phyloP scores from a whole-genome alignment of 768 basidiomycete genomes.

The Pisolithus sp. region DNA sequence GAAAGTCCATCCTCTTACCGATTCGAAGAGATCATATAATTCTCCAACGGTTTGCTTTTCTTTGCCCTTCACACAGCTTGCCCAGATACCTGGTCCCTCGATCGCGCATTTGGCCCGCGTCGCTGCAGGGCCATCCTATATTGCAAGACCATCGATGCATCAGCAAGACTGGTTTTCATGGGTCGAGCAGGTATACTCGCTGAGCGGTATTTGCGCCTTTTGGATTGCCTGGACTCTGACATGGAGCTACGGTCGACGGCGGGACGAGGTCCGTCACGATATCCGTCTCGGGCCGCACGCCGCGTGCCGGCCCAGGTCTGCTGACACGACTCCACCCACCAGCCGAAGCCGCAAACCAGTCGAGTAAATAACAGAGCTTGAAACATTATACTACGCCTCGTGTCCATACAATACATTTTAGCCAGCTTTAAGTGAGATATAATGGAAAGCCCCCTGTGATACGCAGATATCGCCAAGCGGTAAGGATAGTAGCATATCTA shows the following conservation, averaged over 20 bases:
- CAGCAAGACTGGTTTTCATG: not conserved
- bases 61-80: slow-evolving; percentile 79
- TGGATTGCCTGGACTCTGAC: slow-evolving; percentile 17
- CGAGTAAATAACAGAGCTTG: slow-evolving; percentile 6
- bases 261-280: too few relatives aligned
- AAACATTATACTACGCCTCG: slow-evolving; percentile 8
- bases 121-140: slow-evolving; percentile 55
- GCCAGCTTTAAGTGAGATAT: slow-evolving; percentile 23
- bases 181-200: slow-evolving; percentile 27
- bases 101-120: slow-evolving; percentile 60
- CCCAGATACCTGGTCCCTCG: slow-evolving; percentile 83
- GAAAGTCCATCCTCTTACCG: slow-evolving; percentile 37
- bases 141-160: not conserved
- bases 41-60: slow-evolving; percentile 75
- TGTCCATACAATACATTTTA: slow-evolving; percentile 2
- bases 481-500: too few relatives aligned
- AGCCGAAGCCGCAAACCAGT: too few relatives aligned
- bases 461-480: slow-evolving; percentile 1
- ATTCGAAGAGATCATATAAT: slow-evolving; percentile 72
- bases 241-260: slow-evolving; percentile 3
- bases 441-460: slow-evolving; percentile 11
- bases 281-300: too few relatives aligned
- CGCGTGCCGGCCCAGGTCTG: too few relatives aligned
- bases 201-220: slow-evolving; percentile 48
- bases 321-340: too few relatives aligned